Base-by-base conservation (phyloP, 1,284 basidiomycete genomes). In the Coniferiporia sulphurascens region DNA sequence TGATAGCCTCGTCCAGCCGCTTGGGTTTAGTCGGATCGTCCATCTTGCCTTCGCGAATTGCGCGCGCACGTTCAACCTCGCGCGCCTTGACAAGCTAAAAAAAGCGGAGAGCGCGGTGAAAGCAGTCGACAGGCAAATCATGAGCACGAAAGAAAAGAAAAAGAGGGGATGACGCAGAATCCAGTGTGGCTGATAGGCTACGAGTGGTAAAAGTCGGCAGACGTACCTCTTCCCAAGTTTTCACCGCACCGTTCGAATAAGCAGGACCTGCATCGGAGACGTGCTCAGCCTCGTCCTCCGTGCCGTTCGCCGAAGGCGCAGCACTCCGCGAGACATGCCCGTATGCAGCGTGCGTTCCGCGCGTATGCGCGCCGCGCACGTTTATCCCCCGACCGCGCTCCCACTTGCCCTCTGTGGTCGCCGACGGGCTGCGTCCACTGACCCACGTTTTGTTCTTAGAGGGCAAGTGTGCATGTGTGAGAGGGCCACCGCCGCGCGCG, bases 21-120 rank as follows among this genome's bases (percentile, higher is more conserved):
- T 89, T 91, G 3, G 89, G 83, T 34, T 87, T 84, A 34, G 78
- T 71, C 0, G 93, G 93, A 65, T 94, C 91, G 59, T 92, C 91
- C 80, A 97, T 93, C 66, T 91, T 85, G 4, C 94, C 93, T 35
- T 88, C 83, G 2, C 84, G 78, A 60, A 96, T 93, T n/a, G 89
- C 91, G 43, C 72, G 79, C 65, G 86, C 86, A 51, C 90, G 81
- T 68, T 96, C 90, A 8, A 75, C 72, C 63, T 91, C 87, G 46
- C 95, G 85, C 4, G 79, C 79, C 75, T 85, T 88, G 32, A 87
- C 82, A 60, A 89, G 72, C 87, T 89, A 64, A 5, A 21, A 5
- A 21, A 27, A 56, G 53, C 56, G 55, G 51, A 64, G 69, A 63
- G 70, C 64, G 59, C 57, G 65, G 60, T 63, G 60, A 56, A 66